Conservation (phyloP, 768 basidiomycete species). For the Mycena olivaceomarginata region DNA sequence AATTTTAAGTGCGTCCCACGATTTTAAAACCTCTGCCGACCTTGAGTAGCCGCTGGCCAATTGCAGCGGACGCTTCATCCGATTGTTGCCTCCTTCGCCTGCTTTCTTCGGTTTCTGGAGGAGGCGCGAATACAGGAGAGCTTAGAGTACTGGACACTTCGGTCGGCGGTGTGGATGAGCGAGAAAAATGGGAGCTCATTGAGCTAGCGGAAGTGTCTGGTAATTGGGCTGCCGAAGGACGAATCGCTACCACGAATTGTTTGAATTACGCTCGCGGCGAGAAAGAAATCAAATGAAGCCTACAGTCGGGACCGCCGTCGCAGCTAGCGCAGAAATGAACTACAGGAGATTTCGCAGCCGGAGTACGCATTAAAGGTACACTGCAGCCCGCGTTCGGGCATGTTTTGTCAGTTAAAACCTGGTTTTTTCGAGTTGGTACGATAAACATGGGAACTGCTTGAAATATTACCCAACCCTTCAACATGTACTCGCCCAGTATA, state of each 20-base stretch:
- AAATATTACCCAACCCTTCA: constrained; percentile 81
- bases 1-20: background rate
- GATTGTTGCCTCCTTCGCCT: constrained; percentile 86
- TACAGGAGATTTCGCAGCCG: constrained; percentile 66
- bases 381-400: constrained; percentile 76
- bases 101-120: constrained; percentile 80
- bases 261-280: background rate
- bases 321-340: constrained; percentile 81
- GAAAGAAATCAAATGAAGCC: constrained; percentile 41
- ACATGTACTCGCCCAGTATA: constrained; percentile 81
- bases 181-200: constrained; percentile 72
- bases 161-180: constrained; percentile 86
- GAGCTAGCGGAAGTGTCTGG: constrained; percentile 63
- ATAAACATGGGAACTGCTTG: constrained; percentile 1
- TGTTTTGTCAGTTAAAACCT: constrained; percentile 80
- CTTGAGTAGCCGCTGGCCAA: constrained; percentile 84
- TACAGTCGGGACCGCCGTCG: constrained; percentile 61
- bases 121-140: constrained; percentile 78
- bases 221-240: constrained; percentile 34
- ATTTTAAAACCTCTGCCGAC: background rate
- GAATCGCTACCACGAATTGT: constrained; percentile 16
- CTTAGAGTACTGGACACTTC: constrained; percentile 78
- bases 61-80: constrained; percentile 86
- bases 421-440: constrained; percentile 10
- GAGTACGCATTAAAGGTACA: constrained; percentile 87